A percentile compares a stretch with the other conserved stretches of the same genome.
Conservation (phyloP, 768 basidiomycete genomes). For the Cystofilobasidium capitatum region DNA sequence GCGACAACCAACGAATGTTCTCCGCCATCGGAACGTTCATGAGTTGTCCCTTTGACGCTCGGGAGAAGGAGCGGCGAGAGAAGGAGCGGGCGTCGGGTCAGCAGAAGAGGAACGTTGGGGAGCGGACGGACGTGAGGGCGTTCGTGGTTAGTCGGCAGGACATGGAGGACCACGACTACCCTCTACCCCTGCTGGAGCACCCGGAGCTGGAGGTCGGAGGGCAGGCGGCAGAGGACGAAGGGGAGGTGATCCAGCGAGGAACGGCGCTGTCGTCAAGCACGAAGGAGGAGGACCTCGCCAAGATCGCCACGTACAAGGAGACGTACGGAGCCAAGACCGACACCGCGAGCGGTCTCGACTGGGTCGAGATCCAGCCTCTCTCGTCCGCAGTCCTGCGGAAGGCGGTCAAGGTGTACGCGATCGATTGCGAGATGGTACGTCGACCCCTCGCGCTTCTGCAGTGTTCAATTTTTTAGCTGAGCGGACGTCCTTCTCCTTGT, state of each 20-base stretch:
- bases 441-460: no score
- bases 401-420: conserved; percentile 52
- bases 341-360: conserved; percentile 45
- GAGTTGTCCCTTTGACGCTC: conserved; percentile 63
- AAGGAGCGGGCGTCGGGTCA: conserved; percentile 45
- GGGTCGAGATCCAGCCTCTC: conserved; percentile 55
- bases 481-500: background rate
- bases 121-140: conserved; percentile 48
- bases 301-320: conserved; percentile 31
- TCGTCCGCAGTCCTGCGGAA: conserved; percentile 24
- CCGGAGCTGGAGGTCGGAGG: conserved; percentile 8
- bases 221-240: conserved; percentile 23
- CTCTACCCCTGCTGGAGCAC: conserved; percentile 44
- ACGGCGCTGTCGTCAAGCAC: conserved; percentile 15
- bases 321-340: conserved; percentile 18
- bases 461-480: background rate
- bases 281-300: conserved; percentile 5
- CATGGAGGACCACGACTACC: conserved; percentile 92
- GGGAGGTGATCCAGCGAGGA: conserved; percentile 27
- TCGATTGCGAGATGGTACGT: conserved; percentile 95
- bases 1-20: conserved; percentile 74
- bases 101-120: conserved; percentile 41
- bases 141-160: conserved; percentile 70
- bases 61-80: conserved; percentile 64
- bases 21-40: conserved; percentile 76